phyloP scores from a whole-genome alignment of 768 basidiomycete genomes.

The Cytidiella melzeri region DNA sequence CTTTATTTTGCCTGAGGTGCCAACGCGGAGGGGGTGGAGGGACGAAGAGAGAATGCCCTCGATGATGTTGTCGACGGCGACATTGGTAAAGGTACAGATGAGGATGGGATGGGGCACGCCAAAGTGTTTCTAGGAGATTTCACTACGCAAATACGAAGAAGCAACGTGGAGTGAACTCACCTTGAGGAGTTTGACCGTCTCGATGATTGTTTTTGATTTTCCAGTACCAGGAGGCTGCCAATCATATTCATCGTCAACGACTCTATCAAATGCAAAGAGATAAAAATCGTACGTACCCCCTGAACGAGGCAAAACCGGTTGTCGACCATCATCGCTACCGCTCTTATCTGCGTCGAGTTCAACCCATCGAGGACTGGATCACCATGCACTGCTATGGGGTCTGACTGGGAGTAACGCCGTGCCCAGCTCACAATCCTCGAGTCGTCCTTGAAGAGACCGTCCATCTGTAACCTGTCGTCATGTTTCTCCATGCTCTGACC shows the following conservation, averaged over 20 bases:
- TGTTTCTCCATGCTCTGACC: too few relatives aligned
- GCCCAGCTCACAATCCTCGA: conserved; percentile 82
- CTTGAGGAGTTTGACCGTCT: conserved; percentile 77
- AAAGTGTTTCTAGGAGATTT: conserved; percentile 62
- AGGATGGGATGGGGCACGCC: conserved; percentile 78
- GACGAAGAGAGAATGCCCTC: conserved; percentile 50
- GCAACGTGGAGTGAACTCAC: too few relatives aligned
- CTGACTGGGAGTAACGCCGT: conserved; percentile 47
- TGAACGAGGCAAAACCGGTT: conserved; percentile 77
- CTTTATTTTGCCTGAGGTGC: conserved; percentile 54
- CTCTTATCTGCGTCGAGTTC: conserved; percentile 73
- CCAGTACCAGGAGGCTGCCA: conserved; percentile 71
- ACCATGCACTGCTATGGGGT: conserved; percentile 66
- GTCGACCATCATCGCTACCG: conserved; percentile 83
- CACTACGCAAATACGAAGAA: conserved; percentile 7
- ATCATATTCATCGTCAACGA: background rate
- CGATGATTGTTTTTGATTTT: conserved; percentile 90
- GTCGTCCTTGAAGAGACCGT: conserved; percentile 50
- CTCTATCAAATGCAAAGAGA: background rate
- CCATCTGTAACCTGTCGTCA: background rate
- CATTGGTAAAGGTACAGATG: conserved; percentile 93
- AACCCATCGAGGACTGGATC: conserved; percentile 64
- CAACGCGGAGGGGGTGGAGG: conserved; percentile 73
- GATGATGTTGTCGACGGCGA: conserved; percentile 87
- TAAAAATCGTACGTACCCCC: conserved; percentile 44